Base-by-base conservation (phyloP, 2,329 filamentous ascomycete genomes). In the Lasiodiplodia citricola region DNA sequence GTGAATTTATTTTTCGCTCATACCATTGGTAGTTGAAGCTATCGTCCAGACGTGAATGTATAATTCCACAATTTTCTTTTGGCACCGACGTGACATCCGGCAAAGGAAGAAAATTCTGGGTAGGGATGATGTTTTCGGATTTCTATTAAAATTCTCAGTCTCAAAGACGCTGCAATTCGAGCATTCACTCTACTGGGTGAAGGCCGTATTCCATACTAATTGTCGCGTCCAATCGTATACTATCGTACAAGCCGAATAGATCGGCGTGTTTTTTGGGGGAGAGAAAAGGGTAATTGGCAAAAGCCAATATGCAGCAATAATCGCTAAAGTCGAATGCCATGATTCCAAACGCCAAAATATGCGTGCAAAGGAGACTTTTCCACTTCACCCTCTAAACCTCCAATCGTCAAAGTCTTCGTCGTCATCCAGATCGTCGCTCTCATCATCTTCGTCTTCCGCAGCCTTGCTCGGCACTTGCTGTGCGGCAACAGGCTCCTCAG, bases 381-480 rank as follows among this genome's bases (percentile, higher is more conserved):
- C 14, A 3, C 37, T 28, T 79, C 70, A 80, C 35, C 76, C 75
- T 14, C 75, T 74, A 69, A 81, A 80, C 16, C 75, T 72, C 79
- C 78, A 80, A 67, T 80, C 72, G 25, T 76, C 75, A 38, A 76
- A 76, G 14, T 72, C 74, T 14, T 69, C 78, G 56, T 80, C 70
- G 25, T 73, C 44, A 11, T 47, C 78, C 35, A 74, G 71, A 2
- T 78, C 79, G 54, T 78, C 79, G 67, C 74, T 78, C 41, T 76
- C 74, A 18, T 77, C 77, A 2, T 77, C 75, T 4, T 74, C 71
- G 4, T 74, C 68, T 25, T 64, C 50, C 21, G 44, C 38, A 4
- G 69, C 62, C 11, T 71, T 70, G 37, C 67, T 67, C 38, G 65
- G 37, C 14, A 69, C 55, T 21, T 72, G 72, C 54, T 63, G 44